Evolutionary conservation across 768 basidiomycete species (phyloP), one percentile per base, ranked within the genome.

Genomic region (Boletus pseudopeckii): DNA sequence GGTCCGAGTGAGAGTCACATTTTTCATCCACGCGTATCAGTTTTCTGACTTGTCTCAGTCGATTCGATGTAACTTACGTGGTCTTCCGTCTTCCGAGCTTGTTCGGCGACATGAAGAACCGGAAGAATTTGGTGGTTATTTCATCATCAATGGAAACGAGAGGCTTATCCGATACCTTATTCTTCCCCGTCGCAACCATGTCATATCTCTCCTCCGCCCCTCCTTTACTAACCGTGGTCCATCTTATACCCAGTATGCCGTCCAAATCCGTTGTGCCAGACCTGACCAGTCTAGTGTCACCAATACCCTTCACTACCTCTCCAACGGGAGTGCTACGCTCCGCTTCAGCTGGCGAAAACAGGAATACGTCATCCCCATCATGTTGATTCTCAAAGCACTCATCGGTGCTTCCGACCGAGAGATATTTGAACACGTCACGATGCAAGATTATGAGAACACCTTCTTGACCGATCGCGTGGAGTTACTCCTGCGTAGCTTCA

Each of bases 81-180:
- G 80, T 33, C 79, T 97, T 71, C 83, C 92, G 2, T 90, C 96
- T 9, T 81, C 88, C 9, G 88, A 92, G 43, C 85, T 99, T 42
- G 92, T 98, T 52, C 75, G 77, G 52, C 86, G 87, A 56, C 89
- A 96, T 67, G 97, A 99, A 78, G 97, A 99, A 65, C 86, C 97
- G 1, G 93, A 97, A 74, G 97, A 98, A 71, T 98, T 98, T 65
- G 97, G 97, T 48, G 97, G 96, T 28, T 98, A 99, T 74, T 99
- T 99, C 68, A 83, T 99, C 67, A 85, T 99, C 71, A 99, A 99
- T 70, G 97, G 97, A 57, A 98, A 98, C 73, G 97, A 99, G 74
- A 92, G 94, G 74, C 83, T 99, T 57, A 95, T 99, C 61, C 92
- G 97, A 58, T 98, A 94, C 74, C 85, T 98, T 67, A 94, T 98